Evolutionary conservation across 176 grass and related monocot species (phyloP).

Genomic region (Bromus sterilis): DNA sequence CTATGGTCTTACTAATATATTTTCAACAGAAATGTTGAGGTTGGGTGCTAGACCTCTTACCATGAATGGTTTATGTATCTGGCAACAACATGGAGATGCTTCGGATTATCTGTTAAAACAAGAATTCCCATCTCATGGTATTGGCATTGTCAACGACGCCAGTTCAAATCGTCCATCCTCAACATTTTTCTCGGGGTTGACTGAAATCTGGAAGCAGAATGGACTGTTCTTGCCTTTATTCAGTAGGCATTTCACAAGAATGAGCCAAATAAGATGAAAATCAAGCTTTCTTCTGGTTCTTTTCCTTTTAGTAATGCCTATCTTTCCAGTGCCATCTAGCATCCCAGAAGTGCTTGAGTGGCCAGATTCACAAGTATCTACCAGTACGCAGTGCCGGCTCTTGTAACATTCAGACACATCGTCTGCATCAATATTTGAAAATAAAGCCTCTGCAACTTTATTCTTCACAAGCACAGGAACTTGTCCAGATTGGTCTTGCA

Average conservation of each 20-base stretch:
- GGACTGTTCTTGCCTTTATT: conserved; percentile 48
- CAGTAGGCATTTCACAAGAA: conserved; percentile 44
- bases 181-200: conserved; percentile 39
- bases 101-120: conserved; percentile 18
- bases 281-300: conserved; percentile 23
- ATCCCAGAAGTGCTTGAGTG: background rate
- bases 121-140: conserved; percentile 5
- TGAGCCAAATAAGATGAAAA: conserved; percentile 55
- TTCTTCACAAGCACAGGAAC: conserved; percentile 57
- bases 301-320: background rate
- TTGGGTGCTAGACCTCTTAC: conserved; percentile 7
- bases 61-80: conserved; percentile 59
- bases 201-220: conserved; percentile 41
- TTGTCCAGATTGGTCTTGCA: conserved; percentile 53
- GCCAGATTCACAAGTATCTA: conserved; percentile 9
- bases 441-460: conserved; percentile 58
- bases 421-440: conserved; percentile 48
- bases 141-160: conserved; percentile 39
- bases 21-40: background rate
- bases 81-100: conserved; percentile 42
- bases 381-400: background rate
- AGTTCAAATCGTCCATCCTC: conserved; percentile 58
- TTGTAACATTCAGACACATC: conserved; percentile 38
- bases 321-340: background rate
- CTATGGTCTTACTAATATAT: background rate